These are phyloP conservation scores for Cladosporium velox DNA, from an alignment of 2,329 filamentous ascomycete genomes.

Conservation along the genomic window DNA sequence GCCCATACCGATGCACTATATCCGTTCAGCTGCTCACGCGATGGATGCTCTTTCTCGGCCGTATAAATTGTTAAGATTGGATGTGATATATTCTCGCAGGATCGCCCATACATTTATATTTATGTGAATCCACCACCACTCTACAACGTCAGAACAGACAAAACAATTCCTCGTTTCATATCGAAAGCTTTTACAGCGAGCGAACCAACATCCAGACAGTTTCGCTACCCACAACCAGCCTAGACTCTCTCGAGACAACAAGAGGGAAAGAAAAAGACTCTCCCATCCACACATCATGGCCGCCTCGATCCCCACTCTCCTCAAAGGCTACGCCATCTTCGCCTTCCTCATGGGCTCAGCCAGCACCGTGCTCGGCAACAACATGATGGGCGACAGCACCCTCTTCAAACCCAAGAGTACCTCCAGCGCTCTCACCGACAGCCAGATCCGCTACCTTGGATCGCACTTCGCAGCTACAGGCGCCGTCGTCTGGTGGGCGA, in stretches of 20 bases:
- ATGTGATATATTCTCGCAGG: not conserved
- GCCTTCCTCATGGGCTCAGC: not conserved
- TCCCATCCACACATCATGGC: not conserved
- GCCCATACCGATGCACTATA: not conserved
- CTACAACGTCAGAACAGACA: not conserved
- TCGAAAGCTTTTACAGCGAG: not conserved
- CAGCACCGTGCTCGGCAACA: not conserved
- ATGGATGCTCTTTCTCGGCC: not conserved
- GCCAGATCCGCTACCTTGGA: conserved; percentile 9
- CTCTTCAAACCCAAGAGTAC: not conserved
- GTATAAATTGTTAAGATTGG: not conserved
- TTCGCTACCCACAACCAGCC: not conserved
- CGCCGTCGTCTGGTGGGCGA: conserved; percentile 3
- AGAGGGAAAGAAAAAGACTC: not conserved
- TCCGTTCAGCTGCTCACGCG: not conserved
- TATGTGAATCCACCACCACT: not conserved
- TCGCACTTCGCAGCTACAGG: not conserved
- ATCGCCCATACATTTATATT: not conserved
- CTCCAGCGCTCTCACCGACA: conserved; percentile 7
- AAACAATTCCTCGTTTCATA: not conserved
- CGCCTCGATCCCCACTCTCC: not conserved
- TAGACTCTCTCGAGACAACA: not conserved
- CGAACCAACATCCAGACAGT: not conserved
- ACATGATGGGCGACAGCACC: not conserved
- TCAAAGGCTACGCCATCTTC: conserved; percentile 10